Conservation (phyloP, 768 basidiomycete species). For the Tylopilus rubrobrunneus region DNA sequence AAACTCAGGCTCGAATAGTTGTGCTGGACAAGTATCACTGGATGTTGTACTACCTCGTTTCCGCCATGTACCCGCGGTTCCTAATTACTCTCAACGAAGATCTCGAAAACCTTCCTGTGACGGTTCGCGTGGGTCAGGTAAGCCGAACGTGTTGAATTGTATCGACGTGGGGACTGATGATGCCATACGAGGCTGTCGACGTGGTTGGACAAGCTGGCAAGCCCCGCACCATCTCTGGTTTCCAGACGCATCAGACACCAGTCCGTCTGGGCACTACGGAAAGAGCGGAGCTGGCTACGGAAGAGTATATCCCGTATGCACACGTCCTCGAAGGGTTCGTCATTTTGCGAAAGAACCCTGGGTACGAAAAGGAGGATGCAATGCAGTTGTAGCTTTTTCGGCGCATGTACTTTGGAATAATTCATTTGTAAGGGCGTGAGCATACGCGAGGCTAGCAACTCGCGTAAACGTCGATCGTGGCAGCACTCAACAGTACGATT, state of each 20-base stretch:
- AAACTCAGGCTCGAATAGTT: slow-evolving; percentile 45
- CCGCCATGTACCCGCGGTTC: slow-evolving; percentile 98
- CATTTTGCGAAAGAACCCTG: slow-evolving; percentile 88
- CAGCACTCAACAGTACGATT: too few relatives aligned
- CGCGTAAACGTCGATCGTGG: too few relatives aligned
- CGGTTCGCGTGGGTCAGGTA: slow-evolving; percentile 91
- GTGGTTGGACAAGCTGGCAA: slow-evolving; percentile 98
- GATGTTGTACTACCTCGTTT: slow-evolving; percentile 96
- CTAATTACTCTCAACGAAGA: slow-evolving; percentile 95
- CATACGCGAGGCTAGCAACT: too few relatives aligned
- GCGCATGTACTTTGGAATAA: slow-evolving; percentile 4
- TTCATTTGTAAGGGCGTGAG: too few relatives aligned
- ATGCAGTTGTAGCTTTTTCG: slow-evolving; percentile 59
- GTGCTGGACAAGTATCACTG: slow-evolving; percentile 94
- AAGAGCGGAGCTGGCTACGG: slow-evolving; percentile 92
- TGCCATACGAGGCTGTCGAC: slow-evolving; percentile 71
- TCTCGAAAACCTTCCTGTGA: slow-evolving; percentile 79
- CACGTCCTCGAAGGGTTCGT: slow-evolving; percentile 92
- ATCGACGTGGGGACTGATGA: slow-evolving; percentile 1
- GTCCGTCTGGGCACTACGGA: slow-evolving; percentile 94
- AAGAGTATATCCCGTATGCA: slow-evolving; percentile 91
- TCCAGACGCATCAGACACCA: slow-evolving; percentile 97
- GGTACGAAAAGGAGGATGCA: slow-evolving; percentile 81
- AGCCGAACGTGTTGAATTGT: slow-evolving; percentile 15
- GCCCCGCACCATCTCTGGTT: slow-evolving; percentile 92